Percentiles rank a stretch among this genome's conserved stretches.
phyloP scores from a whole-genome alignment of 2,329 filamentous ascomycete species.

The Aspergillus chevalieri region DNA sequence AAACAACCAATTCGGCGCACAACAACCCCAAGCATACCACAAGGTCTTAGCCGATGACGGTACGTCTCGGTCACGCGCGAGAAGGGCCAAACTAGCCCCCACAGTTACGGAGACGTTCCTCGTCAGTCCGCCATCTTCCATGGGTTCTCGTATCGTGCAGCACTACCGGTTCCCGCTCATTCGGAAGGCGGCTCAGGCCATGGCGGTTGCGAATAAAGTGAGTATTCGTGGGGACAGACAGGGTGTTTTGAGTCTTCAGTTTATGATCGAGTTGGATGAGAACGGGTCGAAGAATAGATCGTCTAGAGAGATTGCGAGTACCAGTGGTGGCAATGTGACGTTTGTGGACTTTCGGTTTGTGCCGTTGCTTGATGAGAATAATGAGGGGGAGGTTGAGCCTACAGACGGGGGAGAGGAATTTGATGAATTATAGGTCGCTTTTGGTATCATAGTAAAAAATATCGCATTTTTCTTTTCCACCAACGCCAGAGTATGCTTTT shows the following conservation, averaged over 20 bases:
- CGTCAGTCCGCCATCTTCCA: slow-evolving; percentile 52
- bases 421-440: not conserved
- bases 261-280: slow-evolving; percentile 84
- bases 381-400: slow-evolving; percentile 16
- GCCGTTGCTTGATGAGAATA: slow-evolving; percentile 38
- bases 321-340: slow-evolving; percentile 27
- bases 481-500: not conserved
- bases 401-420: slow-evolving; percentile 1
- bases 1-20: slow-evolving; percentile 13
- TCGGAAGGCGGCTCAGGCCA: slow-evolving; percentile 81
- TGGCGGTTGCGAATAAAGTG: slow-evolving; percentile 87
- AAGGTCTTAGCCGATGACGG: slow-evolving; percentile 34
- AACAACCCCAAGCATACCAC: slow-evolving; percentile 20
- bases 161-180: slow-evolving; percentile 83
- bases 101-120: slow-evolving; percentile 47
- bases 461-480: not conserved
- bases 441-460: not conserved
- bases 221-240: slow-evolving; percentile 82
- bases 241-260: slow-evolving; percentile 88
- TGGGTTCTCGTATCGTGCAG: slow-evolving; percentile 60
- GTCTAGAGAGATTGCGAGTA: slow-evolving; percentile 16
- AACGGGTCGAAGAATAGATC: slow-evolving; percentile 28
- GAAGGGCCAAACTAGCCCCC: slow-evolving; percentile 33
- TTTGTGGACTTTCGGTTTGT: slow-evolving; percentile 46
- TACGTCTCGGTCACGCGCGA: slow-evolving; percentile 26